Evolutionary conservation across 257 asterid genomes (phyloP).

Genomic region (Solanum ossicruentum): DNA sequence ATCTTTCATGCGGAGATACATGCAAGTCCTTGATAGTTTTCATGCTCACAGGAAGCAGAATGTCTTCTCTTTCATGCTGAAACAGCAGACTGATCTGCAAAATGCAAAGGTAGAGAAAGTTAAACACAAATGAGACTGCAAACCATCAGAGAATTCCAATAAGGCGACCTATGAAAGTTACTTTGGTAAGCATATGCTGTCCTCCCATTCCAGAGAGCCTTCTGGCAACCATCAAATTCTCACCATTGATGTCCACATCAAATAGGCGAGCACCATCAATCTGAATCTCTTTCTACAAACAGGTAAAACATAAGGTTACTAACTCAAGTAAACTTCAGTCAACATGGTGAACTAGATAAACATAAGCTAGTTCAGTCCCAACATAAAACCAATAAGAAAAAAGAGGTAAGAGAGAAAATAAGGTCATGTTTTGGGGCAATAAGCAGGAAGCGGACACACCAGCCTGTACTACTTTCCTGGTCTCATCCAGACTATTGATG

Average conservation of each 20-base stretch:
- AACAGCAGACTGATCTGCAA: conserved; percentile 57
- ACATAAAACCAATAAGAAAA: neutral
- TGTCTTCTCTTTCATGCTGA: conserved; percentile 52
- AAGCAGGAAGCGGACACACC: neutral
- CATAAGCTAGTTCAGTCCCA: neutral
- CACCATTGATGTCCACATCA: conserved; percentile 48
- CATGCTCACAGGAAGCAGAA: conserved; percentile 42
- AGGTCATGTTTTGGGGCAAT: neutral
- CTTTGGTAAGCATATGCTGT: conserved; percentile 67
- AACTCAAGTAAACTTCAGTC: neutral
- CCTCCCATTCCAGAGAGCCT: conserved; percentile 62
- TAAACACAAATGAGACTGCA: neutral
- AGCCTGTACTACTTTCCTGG: neutral
- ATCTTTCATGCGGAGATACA: conserved; percentile 62
- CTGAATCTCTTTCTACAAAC: conserved; percentile 46
- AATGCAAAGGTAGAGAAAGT: neutral
- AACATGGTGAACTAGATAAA: neutral
- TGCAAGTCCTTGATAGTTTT: conserved; percentile 69
- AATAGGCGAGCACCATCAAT: conserved; percentile 80
- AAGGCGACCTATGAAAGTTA: conserved; percentile 19
- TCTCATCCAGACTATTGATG: neutral
- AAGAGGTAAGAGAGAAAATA: neutral
- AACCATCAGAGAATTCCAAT: neutral
- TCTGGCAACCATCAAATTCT: conserved; percentile 50
- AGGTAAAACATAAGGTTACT: neutral